Evolutionary conservation across 1,284 basidiomycete species (phyloP).

Genomic region (Stereum hirsutum): DNA sequence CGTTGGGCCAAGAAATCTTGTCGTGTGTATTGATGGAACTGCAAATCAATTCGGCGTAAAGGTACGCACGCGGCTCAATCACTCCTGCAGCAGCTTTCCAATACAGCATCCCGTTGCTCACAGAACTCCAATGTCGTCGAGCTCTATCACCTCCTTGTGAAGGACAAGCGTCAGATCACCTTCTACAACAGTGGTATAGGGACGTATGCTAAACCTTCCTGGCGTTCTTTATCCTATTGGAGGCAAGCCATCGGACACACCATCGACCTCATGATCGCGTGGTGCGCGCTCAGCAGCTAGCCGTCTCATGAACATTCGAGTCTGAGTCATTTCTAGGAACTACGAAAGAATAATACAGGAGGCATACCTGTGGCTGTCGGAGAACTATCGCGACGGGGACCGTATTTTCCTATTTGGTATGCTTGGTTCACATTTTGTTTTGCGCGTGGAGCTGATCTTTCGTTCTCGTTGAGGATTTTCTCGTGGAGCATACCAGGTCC

Average conservation of each 20-base stretch:
- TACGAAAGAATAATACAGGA: slow-evolving; percentile 22
- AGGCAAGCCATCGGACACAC: slow-evolving; percentile 13
- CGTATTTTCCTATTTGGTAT: slow-evolving; percentile 28
- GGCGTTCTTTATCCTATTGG: slow-evolving; percentile 2
- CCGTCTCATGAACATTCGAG: not conserved
- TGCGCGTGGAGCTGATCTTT: not conserved
- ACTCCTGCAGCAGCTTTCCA: not conserved
- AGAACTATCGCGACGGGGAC: slow-evolving; percentile 24
- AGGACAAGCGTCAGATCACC: slow-evolving; percentile 17
- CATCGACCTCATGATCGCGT: slow-evolving; percentile 21
- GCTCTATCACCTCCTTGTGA: slow-evolving; percentile 13
- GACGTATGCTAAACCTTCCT: slow-evolving; percentile 24
- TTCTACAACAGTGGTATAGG: slow-evolving; percentile 35
- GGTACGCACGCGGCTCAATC: slow-evolving; percentile 10
- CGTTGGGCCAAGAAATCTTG: slow-evolving; percentile 23
- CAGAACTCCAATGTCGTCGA: slow-evolving; percentile 20
- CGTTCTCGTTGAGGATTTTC: slow-evolving; percentile 23
- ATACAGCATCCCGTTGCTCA: not conserved
- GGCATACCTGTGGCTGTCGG: slow-evolving; percentile 30
- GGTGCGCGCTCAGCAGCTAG: slow-evolving; percentile 11
- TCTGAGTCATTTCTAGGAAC: slow-evolving; percentile 16
- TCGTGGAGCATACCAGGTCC: slow-evolving; percentile 30
- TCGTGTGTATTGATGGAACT: slow-evolving; percentile 29
- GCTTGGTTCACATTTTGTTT: not conserved
- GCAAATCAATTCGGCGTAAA: slow-evolving; percentile 23